Evolutionary conservation across 805 yeast genomes (phyloP).

Genomic region (Pichia nakasei): DNA sequence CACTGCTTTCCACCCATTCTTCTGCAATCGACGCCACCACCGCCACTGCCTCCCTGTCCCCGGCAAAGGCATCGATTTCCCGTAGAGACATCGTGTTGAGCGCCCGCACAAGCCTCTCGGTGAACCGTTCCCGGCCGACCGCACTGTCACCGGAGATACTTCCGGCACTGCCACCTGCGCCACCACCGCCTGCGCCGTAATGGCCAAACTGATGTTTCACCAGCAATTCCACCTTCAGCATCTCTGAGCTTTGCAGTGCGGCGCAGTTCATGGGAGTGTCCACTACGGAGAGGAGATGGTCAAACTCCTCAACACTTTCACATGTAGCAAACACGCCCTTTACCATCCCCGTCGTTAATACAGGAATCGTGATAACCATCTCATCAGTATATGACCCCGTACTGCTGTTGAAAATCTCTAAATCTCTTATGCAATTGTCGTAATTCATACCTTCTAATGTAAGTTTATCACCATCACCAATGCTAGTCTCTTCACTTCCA

Average conservation of each 20-base stretch:
- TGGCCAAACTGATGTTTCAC: background rate
- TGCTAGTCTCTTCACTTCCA: slow-evolving; percentile 10
- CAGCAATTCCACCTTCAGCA: slow-evolving; percentile 7
- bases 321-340: background rate
- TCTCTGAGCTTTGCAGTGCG: background rate
- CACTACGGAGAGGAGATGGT: too few species aligned
- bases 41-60: too few species aligned
- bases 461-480: background rate
- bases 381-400: background rate
- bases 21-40: too few species aligned
- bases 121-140: background rate
- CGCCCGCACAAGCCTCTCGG: too few species aligned
- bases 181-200: too few species aligned
- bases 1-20: too few species aligned
- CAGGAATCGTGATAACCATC: background rate
- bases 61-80: too few species aligned
- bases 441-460: background rate
- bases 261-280: too few species aligned
- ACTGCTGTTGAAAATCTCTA: background rate
- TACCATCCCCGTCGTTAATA: background rate
- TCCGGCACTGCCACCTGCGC: too few species aligned
- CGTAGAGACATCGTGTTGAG: too few species aligned
- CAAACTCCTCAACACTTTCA: background rate
- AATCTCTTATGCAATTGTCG: background rate
- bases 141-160: too few species aligned